phyloP scores from a whole-genome alignment of 768 basidiomycete species.

The Lactarius evosmus region DNA sequence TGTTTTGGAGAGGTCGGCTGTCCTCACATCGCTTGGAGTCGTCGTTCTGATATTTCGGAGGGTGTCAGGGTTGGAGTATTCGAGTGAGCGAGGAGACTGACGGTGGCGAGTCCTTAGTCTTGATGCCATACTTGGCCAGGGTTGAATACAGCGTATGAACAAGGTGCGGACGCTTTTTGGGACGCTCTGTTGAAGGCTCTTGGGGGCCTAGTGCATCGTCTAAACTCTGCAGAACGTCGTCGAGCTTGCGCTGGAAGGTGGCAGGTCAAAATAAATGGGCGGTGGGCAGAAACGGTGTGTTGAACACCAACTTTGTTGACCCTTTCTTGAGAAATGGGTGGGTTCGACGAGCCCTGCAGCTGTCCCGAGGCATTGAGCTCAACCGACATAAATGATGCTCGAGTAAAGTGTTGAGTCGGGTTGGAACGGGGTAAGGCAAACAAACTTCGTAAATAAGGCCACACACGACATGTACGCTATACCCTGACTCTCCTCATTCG shows the following conservation, averaged over 20 bases:
- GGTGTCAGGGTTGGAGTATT: conserved; percentile 13
- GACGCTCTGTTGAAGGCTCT: conserved; percentile 33
- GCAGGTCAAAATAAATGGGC: neutral
- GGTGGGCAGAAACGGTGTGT: neutral
- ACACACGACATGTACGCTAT: neutral
- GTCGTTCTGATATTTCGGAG: conserved; percentile 20
- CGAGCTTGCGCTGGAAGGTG: conserved; percentile 63
- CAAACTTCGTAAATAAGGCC: neutral
- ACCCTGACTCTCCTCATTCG: neutral
- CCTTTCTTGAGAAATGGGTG: neutral
- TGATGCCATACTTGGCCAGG: conserved; percentile 73
- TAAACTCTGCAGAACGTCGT: conserved; percentile 71
- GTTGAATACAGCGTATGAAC: conserved; percentile 70
- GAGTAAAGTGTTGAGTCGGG: neutral
- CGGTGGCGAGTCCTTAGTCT: conserved; percentile 45
- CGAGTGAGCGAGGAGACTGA: conserved; percentile 28
- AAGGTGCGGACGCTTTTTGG: conserved; percentile 52
- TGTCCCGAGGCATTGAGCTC: neutral
- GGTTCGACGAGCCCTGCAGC: neutral
- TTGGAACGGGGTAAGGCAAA: neutral
- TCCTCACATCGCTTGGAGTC: conserved; percentile 29
- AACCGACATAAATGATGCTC: neutral
- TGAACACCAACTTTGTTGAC: conserved; percentile 6
- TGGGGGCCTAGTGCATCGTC: conserved; percentile 57
- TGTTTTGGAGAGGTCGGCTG: conserved; percentile 45